These are phyloP conservation scores for Yamadazyma membranifaciens DNA, from an alignment of 1,139 yeast species.

Conservation along the genomic window DNA sequence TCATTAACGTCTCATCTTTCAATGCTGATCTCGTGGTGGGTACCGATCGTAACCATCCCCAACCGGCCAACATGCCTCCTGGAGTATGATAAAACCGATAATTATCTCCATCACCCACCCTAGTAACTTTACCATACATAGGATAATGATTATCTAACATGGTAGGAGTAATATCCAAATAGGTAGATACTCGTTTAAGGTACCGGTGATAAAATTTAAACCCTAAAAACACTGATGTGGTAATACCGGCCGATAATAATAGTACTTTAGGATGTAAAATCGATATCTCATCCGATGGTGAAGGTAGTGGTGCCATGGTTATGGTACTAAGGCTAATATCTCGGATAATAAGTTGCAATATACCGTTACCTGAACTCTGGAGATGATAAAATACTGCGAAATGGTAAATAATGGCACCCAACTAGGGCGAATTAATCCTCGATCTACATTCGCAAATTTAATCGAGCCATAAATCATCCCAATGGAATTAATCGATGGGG, in stretches of 20 bases:
- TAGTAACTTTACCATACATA: conserved; percentile 77
- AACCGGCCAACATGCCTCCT: conserved; percentile 82
- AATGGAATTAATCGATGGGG: conserved; percentile 31
- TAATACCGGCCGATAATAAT: conserved; percentile 37
- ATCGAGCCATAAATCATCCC: not conserved
- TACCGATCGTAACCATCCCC: conserved; percentile 81
- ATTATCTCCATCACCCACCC: conserved; percentile 97
- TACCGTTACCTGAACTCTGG: not conserved
- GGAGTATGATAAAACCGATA: conserved; percentile 92
- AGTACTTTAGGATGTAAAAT: conserved; percentile 42
- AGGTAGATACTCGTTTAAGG: conserved; percentile 32
- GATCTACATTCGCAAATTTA: too few species aligned
- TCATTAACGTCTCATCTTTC: conserved; percentile 58
- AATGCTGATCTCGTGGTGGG: conserved; percentile 44
- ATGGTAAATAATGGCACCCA: not conserved
- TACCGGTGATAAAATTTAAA: conserved; percentile 34
- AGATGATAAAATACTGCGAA: not conserved
- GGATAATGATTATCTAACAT: conserved; percentile 30
- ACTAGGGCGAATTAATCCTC: not conserved
- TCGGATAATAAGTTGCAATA: too few species aligned
- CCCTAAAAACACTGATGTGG: conserved; percentile 30
- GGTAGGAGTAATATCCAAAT: conserved; percentile 40
- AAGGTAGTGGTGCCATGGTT: conserved; percentile 12
- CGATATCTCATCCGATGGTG: conserved; percentile 19
- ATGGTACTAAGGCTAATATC: too few species aligned